Evolutionary conservation across 2,329 filamentous ascomycete genomes (phyloP).

Genomic region (Cladosporium velox): DNA sequence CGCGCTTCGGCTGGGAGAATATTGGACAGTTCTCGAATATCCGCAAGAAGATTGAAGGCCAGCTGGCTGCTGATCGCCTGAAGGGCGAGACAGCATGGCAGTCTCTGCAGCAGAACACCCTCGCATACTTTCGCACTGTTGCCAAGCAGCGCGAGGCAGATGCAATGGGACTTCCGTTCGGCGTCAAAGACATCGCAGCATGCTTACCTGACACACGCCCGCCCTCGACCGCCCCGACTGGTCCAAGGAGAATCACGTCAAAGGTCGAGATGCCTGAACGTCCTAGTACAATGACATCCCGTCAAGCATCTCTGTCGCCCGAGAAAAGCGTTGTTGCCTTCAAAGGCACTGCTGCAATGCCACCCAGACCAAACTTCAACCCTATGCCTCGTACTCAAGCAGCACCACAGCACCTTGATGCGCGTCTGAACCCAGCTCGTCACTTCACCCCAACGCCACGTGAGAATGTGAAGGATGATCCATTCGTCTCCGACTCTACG

Average conservation of each 20-base stretch:
- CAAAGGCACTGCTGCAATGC: not conserved
- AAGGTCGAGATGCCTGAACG: conserved; percentile 21
- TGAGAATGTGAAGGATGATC: not conserved
- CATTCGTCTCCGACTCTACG: not conserved
- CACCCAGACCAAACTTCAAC: not conserved
- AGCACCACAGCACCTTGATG: not conserved
- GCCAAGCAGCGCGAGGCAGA: conserved; percentile 43
- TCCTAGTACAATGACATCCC: not conserved
- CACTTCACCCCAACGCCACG: conserved; percentile 6
- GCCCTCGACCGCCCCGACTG: conserved; percentile 21
- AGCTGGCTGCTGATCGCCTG: conserved; percentile 44
- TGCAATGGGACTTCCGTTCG: conserved; percentile 34
- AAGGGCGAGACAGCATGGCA: conserved; percentile 39
- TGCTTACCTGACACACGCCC: conserved; percentile 30
- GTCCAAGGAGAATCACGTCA: conserved; percentile 13
- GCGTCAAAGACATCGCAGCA: conserved; percentile 35
- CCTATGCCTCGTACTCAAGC: not conserved
- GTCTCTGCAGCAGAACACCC: conserved; percentile 39
- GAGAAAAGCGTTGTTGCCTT: not conserved
- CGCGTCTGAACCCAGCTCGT: conserved; percentile 7
- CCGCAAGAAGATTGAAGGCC: conserved; percentile 47
- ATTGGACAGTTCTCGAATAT: conserved; percentile 48
- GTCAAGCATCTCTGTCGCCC: not conserved
- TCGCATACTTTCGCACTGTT: conserved; percentile 46
- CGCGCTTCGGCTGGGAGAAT: conserved; percentile 47